Conservation (phyloP, 2,329 filamentous ascomycete genomes). For the Talaromyces islandicus region DNA sequence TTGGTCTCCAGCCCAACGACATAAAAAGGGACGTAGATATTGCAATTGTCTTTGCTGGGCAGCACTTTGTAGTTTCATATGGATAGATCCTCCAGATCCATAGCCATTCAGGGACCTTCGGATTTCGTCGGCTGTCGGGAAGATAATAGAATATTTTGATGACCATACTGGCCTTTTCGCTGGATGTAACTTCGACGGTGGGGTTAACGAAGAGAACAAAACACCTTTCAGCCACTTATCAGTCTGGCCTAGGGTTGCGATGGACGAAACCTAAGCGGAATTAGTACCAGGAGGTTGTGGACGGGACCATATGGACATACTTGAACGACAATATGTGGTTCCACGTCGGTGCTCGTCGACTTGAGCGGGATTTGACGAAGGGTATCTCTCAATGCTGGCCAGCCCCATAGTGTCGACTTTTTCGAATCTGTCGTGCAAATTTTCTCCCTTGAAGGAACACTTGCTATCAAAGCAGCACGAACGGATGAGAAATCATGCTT, state of each 20-base stretch:
- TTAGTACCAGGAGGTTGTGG: not conserved
- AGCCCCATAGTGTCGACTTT: slow-evolving; percentile 65
- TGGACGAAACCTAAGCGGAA: slow-evolving; percentile 64
- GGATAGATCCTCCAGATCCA: slow-evolving; percentile 69
- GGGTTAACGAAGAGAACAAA: too few species aligned
- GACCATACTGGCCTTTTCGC: too few species aligned
- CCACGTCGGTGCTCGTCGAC: slow-evolving; percentile 14
- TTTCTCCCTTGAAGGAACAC: slow-evolving; percentile 64
- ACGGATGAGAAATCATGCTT: slow-evolving; percentile 65
- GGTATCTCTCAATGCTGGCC: slow-evolving; percentile 59
- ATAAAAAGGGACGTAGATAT: slow-evolving; percentile 64
- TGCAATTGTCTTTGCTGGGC: slow-evolving; percentile 68
- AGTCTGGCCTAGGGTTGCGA: slow-evolving; percentile 67
- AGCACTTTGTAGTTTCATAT: slow-evolving; percentile 66
- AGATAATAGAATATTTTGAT: slow-evolving; percentile 65
- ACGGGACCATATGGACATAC: too few species aligned
- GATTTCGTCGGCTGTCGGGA: slow-evolving; percentile 75
- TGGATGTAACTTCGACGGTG: too few species aligned
- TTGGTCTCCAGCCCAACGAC: slow-evolving; percentile 67
- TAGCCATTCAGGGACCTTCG: slow-evolving; percentile 73
- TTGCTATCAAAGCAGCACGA: slow-evolving; percentile 67
- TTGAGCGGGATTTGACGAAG: slow-evolving; percentile 50
- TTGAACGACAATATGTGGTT: slow-evolving; percentile 33
- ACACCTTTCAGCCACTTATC: slow-evolving; percentile 67
- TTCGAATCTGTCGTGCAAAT: slow-evolving; percentile 36